Percentiles rank a stretch among this genome's conserved stretches.
Conservation (phyloP, 164 flowering plant genomes). For the Hamamelis virginiana region DNA sequence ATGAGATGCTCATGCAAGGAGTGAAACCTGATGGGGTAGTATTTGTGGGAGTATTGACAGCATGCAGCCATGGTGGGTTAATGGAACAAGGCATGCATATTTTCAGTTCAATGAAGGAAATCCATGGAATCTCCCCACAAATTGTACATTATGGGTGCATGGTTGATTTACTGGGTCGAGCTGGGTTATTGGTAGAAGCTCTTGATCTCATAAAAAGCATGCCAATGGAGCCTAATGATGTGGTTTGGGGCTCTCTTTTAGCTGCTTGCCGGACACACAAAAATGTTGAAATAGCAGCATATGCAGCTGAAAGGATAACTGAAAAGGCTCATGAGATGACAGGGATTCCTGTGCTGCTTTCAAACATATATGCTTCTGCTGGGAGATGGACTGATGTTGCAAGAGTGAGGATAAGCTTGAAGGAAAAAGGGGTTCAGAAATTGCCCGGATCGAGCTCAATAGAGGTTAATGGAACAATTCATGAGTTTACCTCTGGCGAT, state of each 20-base stretch:
- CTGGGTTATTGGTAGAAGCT: constrained; percentile 47
- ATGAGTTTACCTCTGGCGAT: constrained; percentile 61
- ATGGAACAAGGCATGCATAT: constrained; percentile 43
- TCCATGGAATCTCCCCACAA: constrained; percentile 34
- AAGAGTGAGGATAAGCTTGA: constrained; percentile 45
- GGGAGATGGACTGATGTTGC: constrained; percentile 60
- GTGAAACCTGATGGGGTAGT: constrained; percentile 46
- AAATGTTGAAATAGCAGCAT: constrained; percentile 37
- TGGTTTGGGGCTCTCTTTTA: constrained; percentile 51
- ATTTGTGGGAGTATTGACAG: constrained; percentile 47
- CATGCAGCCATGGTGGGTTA: constrained; percentile 53
- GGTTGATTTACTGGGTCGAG: constrained; percentile 61
- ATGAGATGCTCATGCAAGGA: constrained; percentile 43
- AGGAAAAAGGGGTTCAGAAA: constrained; percentile 50
- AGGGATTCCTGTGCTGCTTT: constrained; percentile 50
- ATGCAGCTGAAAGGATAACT: constrained; percentile 36
- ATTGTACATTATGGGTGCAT: constrained; percentile 56
- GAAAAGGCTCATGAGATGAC: constrained; percentile 31
- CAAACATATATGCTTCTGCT: constrained; percentile 59
- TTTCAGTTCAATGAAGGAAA: constrained; percentile 36
- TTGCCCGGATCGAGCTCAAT: constrained; percentile 58
- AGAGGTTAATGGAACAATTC: constrained; percentile 41
- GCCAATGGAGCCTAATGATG: constrained; percentile 54
- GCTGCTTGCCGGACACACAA: constrained; percentile 48
- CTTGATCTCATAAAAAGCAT: constrained; percentile 39